Evolutionary conservation across 306 rosid species (phyloP).

Genomic region (Cyclanthera cordifolia): DNA sequence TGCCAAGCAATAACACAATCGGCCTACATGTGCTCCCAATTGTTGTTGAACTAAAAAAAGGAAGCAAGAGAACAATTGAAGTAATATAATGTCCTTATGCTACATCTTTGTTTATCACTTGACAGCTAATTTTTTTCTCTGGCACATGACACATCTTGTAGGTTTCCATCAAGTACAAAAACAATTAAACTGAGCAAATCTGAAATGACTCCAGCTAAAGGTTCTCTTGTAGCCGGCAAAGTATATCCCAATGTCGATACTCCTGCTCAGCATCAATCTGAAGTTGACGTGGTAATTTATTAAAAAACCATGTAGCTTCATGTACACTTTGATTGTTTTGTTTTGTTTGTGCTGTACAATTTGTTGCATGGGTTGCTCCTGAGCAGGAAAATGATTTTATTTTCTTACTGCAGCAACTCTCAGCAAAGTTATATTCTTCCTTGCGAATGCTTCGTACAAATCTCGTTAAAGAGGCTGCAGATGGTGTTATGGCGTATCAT

Average conservation of each 20-base stretch:
- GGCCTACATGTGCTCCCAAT: no score
- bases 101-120: slow-evolving; percentile 18
- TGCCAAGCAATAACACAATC: no score
- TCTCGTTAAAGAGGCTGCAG: slow-evolving; percentile 59
- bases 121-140: slow-evolving; percentile 7
- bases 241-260: slow-evolving; percentile 24
- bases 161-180: slow-evolving; percentile 57
- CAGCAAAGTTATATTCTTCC: slow-evolving; percentile 57
- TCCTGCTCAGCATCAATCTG: slow-evolving; percentile 42
- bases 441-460: slow-evolving; percentile 54
- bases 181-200: slow-evolving; percentile 36
- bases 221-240: slow-evolving; percentile 47
- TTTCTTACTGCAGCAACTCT: slow-evolving; percentile 42
- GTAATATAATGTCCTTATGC: neutral
- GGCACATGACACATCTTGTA: slow-evolving; percentile 18
- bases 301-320: neutral
- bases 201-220: slow-evolving; percentile 52
- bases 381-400: neutral
- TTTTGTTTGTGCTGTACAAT: slow-evolving; percentile 10
- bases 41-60: no score
- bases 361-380: slow-evolving; percentile 3
- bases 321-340: neutral
- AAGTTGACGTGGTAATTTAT: slow-evolving; percentile 48
- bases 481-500: slow-evolving; percentile 70
- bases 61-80: neutral